Conservation (phyloP, 2,329 filamentous ascomycete genomes). For the Coleophoma cylindrospora region DNA sequence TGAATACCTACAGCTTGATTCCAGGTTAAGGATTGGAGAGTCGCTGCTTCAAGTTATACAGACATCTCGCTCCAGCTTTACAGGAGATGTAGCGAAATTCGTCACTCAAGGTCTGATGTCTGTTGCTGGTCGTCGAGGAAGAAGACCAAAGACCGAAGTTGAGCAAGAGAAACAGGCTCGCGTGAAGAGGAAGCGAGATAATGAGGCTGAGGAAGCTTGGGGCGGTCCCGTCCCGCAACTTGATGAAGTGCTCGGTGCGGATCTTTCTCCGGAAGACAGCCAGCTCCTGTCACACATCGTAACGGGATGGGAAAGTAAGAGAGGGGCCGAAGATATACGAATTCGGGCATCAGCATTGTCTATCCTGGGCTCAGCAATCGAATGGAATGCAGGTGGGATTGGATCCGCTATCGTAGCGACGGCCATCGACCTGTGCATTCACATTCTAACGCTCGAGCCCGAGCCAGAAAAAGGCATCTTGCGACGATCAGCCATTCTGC, state of each 20-base stretch:
- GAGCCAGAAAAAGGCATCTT: conserved; percentile 58
- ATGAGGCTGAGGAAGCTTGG: conserved; percentile 48
- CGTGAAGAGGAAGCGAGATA: conserved; percentile 40
- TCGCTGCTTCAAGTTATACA: conserved; percentile 61
- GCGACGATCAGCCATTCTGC: conserved; percentile 59
- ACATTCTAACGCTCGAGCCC: conserved; percentile 58
- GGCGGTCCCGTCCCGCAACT: conserved; percentile 46
- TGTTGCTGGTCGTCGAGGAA: conserved; percentile 58
- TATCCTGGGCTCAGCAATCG: conserved; percentile 54
- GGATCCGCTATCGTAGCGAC: conserved; percentile 46
- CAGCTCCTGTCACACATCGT: conserved; percentile 55
- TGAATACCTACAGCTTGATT: conserved; percentile 55
- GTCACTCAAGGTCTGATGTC: conserved; percentile 56
- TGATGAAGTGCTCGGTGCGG: conserved; percentile 29
- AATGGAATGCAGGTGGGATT: conserved; percentile 54
- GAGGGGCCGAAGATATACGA: conserved; percentile 63
- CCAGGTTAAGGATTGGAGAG: conserved; percentile 64
- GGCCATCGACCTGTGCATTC: conserved; percentile 57
- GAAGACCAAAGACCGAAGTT: conserved; percentile 53
- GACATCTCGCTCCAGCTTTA: conserved; percentile 49
- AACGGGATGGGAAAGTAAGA: conserved; percentile 61
- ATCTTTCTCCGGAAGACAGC: conserved; percentile 25
- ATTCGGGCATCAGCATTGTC: conserved; percentile 66
- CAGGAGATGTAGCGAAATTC: conserved; percentile 44
- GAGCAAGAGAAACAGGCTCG: conserved; percentile 48